phyloP scores from a whole-genome alignment of 2,329 filamentous ascomycete species.

The Exserohilum rostratum region DNA sequence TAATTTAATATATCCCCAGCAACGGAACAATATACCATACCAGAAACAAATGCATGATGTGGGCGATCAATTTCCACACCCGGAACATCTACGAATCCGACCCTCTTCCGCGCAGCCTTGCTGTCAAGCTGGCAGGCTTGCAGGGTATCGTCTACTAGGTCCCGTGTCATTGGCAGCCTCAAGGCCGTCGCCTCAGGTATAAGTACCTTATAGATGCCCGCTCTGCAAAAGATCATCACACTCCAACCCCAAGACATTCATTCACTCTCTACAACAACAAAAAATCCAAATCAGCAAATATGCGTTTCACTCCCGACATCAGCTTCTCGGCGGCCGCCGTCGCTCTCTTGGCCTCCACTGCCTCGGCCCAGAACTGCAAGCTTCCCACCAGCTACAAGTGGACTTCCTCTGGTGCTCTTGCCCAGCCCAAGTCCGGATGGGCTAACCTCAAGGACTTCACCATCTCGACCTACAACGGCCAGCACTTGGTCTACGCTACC shows the following conservation, averaged over 20 bases:
- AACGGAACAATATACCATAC: constrained; percentile 13
- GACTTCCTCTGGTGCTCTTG: constrained; percentile 60
- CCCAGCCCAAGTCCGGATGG: constrained; percentile 61
- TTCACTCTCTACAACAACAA: not conserved
- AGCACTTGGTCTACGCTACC: constrained; percentile 67
- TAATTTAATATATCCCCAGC: constrained; percentile 14
- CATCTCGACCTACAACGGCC: constrained; percentile 59
- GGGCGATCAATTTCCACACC: constrained; percentile 10
- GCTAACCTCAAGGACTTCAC: constrained; percentile 69
- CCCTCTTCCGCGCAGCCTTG: not conserved
- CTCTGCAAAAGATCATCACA: not conserved
- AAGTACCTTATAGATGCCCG: constrained; percentile 8
- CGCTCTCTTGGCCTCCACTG: constrained; percentile 19
- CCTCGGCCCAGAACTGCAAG: constrained; percentile 48
- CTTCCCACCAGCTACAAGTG: constrained; percentile 64
- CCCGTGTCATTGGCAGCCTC: not conserved
- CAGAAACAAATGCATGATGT: not conserved
- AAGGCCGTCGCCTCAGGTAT: constrained; percentile 3
- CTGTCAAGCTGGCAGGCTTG: not conserved
- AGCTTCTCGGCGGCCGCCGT: constrained; percentile 12
- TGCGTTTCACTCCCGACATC: constrained; percentile 14
- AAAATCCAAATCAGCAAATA: constrained; percentile 3
- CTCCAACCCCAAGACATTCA: constrained; percentile 1
- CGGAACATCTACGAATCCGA: not conserved
- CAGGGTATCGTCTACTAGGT: not conserved